A percentile compares a stretch with the other conserved stretches of the same genome.
These are phyloP conservation scores for Kitagawia praeruptora DNA, from an alignment of 129 eudicot genomes.

Conservation along the genomic window DNA sequence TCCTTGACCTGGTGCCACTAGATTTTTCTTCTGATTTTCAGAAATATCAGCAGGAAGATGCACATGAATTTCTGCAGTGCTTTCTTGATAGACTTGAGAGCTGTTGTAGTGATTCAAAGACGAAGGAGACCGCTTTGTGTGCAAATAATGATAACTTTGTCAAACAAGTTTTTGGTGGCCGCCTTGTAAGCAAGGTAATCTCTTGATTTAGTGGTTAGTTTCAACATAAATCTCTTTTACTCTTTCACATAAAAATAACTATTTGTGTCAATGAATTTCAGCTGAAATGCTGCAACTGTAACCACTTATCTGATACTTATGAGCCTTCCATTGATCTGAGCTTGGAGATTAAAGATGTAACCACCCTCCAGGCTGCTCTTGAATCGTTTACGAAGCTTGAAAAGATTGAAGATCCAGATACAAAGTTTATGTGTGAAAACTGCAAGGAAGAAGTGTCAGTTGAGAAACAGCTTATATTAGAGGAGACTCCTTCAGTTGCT, in stretches of 20 bases:
- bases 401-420: constrained; percentile 69
- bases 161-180: constrained; percentile 67
- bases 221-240: neutral
- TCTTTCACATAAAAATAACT: neutral
- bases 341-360: constrained; percentile 75
- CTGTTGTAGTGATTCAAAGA: constrained; percentile 27
- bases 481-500: constrained; percentile 61
- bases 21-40: constrained; percentile 36
- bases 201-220: neutral
- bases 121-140: neutral
- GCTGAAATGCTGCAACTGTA: constrained; percentile 79
- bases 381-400: constrained; percentile 83
- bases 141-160: constrained; percentile 38
- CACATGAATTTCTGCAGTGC: constrained; percentile 51
- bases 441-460: constrained; percentile 75
- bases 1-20: constrained; percentile 31
- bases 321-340: constrained; percentile 81
- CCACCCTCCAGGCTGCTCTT: constrained; percentile 47
- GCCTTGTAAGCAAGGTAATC: constrained; percentile 47
- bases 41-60: constrained; percentile 48
- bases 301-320: constrained; percentile 68
- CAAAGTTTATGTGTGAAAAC: constrained; percentile 66
- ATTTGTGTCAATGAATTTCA: constrained; percentile 21
- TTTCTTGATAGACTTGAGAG: constrained; percentile 43
- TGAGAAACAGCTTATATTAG: constrained; percentile 75